phyloP scores from a whole-genome alignment of 2,329 filamentous ascomycete species.

The Exophiala sp. region DNA sequence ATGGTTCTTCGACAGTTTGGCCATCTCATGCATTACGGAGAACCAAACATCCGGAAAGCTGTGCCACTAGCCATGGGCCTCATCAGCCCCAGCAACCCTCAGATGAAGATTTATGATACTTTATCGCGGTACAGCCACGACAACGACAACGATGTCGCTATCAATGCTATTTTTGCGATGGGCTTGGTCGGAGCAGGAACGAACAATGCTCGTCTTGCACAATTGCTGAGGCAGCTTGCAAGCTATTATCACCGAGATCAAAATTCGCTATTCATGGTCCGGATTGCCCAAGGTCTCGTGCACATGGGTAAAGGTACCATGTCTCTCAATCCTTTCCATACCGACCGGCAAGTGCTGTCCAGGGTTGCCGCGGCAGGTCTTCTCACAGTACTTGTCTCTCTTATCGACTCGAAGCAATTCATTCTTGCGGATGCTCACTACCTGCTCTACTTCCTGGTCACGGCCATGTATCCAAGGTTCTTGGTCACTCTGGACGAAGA shows the following conservation, averaged over 20 bases:
- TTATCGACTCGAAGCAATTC: constrained; percentile 93
- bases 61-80: constrained; percentile 96
- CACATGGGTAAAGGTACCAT: constrained; percentile 99
- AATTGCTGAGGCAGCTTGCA: constrained; percentile 87
- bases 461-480: constrained; percentile 95
- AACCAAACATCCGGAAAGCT: constrained; percentile 92
- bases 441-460: constrained; percentile 93
- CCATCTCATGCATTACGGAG: constrained; percentile 98
- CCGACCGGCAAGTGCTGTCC: constrained; percentile 91
- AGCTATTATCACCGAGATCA: constrained; percentile 98
- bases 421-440: constrained; percentile 74
- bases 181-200: constrained; percentile 93
- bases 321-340: constrained; percentile 97
- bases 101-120: constrained; percentile 99
- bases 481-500: constrained; percentile 94
- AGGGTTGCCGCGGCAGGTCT: constrained; percentile 85
- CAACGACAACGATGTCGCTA: constrained; percentile 95
- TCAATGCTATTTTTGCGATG: constrained; percentile 99
- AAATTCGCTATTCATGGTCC: constrained; percentile 97
- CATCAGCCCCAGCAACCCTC: constrained; percentile 94
- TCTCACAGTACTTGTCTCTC: constrained; percentile 81
- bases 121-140: constrained; percentile 97
- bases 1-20: constrained; percentile 98
- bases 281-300: constrained; percentile 92
- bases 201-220: constrained; percentile 94